Evolutionary conservation across 306 rosid species (phyloP).

Genomic region (Rosa rugosa): DNA sequence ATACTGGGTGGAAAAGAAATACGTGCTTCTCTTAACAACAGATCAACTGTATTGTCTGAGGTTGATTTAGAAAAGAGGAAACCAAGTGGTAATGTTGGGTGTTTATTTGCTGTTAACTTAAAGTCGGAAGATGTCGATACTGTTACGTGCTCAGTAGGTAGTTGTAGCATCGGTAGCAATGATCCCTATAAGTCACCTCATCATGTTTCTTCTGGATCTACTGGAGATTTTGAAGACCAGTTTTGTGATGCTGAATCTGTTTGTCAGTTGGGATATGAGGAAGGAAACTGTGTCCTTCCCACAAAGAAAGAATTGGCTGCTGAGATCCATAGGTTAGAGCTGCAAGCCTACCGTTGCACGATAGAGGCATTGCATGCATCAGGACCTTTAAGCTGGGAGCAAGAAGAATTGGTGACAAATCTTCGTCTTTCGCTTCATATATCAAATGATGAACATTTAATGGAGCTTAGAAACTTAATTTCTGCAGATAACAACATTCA

Average conservation of each 20-base stretch:
- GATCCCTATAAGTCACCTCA: constrained; percentile 39
- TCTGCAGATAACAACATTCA: constrained; percentile 66
- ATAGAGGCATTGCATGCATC: constrained; percentile 91
- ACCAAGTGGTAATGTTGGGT: constrained; percentile 44
- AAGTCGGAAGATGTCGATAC: constrained; percentile 50
- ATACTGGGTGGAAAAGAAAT: constrained; percentile 40
- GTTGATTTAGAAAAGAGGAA: constrained; percentile 46
- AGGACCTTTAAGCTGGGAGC: constrained; percentile 99
- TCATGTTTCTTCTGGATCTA: constrained; percentile 53
- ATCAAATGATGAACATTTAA: constrained; percentile 91
- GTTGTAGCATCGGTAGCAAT: constrained; percentile 70
- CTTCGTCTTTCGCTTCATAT: constrained; percentile 93
- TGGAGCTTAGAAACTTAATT: constrained; percentile 81
- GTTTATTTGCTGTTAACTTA: constrained; percentile 44
- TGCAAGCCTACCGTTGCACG: constrained; percentile 94
- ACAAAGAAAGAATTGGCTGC: constrained; percentile 56
- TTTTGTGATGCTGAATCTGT: constrained; percentile 67
- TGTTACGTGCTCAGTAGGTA: constrained; percentile 75
- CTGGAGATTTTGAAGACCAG: constrained; percentile 49
- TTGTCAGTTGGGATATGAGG: constrained; percentile 46
- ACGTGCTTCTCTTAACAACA: constrained; percentile 43
- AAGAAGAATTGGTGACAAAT: constrained; percentile 88
- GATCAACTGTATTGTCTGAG: constrained; percentile 36
- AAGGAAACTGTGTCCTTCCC: constrained; percentile 45
- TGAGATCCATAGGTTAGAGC: constrained; percentile 91